phyloP scores from a whole-genome alignment of 768 basidiomycete species.

The Serendipita sp. region DNA sequence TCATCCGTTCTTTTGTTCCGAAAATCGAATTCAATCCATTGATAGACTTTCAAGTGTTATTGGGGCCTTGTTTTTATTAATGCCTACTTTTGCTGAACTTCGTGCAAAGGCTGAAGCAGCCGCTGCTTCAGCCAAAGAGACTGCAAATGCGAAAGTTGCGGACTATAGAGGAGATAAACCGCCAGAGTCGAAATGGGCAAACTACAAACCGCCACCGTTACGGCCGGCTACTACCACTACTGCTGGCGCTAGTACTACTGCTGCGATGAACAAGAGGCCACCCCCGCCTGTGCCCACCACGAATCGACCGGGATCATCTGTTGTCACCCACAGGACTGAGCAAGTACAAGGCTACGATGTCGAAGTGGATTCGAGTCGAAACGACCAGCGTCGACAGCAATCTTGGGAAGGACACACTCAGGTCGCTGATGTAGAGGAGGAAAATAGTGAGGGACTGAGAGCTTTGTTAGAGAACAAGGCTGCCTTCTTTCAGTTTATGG shows the following conservation, averaged over 20 bases:
- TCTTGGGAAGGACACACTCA: background rate
- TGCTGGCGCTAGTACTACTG: too few relatives aligned
- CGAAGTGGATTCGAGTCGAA: too few relatives aligned
- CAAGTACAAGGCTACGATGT: background rate
- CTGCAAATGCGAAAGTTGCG: background rate
- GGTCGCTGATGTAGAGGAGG: background rate
- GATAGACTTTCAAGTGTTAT: too few relatives aligned
- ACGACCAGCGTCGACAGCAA: too few relatives aligned
- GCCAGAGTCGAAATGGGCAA: background rate
- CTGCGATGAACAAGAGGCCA: too few relatives aligned
- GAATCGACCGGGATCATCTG: background rate
- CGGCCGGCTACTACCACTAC: background rate
- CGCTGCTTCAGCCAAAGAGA: background rate
- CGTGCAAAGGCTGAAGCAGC: constrained; percentile 5
- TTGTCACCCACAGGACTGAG: background rate
- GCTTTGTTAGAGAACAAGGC: background rate
- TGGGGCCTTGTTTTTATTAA: background rate
- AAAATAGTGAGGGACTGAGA: background rate
- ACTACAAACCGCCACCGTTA: constrained; percentile 2
- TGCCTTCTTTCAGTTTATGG: constrained; percentile 5
- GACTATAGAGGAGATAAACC: background rate
- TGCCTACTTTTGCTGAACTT: constrained; percentile 3
- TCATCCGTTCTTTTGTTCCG: too few relatives aligned
- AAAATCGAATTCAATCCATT: too few relatives aligned
- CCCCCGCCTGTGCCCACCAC: too few relatives aligned